Evolutionary conservation across 495 filamentous ascomycete species (phyloP), one percentile per base, ranked within the genome.

Genomic region (Jackrogersella multiformis): DNA sequence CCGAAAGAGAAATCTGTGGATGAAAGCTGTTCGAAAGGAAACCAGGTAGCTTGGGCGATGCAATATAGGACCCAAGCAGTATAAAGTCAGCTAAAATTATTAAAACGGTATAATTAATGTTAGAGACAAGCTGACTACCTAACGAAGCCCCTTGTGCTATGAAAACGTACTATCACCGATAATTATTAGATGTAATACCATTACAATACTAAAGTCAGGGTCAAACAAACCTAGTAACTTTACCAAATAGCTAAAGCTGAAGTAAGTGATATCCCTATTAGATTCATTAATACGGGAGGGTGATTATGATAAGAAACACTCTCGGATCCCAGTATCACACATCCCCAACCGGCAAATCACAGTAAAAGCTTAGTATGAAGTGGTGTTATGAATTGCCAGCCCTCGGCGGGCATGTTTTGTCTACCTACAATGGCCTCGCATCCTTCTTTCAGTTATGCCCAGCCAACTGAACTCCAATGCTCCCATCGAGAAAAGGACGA

Each of bases 341-440:
- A 30, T 30, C 4, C 7, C 7, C 26, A 30, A 30, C 26, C 7
- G 7, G 26, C 7, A 7, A 30, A 15, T 20, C 39, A 42, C 7
- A 0, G 39, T 15, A 20, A 18, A n/a, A 48, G 20, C 21, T 48
- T 13, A 51, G 16, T 5, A 53, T 54, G 64, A 63, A 68, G 42
- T 46, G 34, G 13, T 42, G 58, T 48, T 26, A 57, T 45, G 30
- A 68, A 59, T 46, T 54, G 45, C 54, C 41, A 68, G 54, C 46
- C 59, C 53, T 46, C 39, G 10, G 12, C 24, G 21, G 51, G 36
- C 20, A 18, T 24, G 61, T 68, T n/a, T 63, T 68, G 36, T 63
- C 65, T 68, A 68, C 39, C 65, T 64, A 64, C 21, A 62, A 62
- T 65, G 18, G 34, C 48, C 39, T 52, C 32, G 42, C n/a, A 44